These are phyloP conservation scores for Colletotrichum sp. DNA, from an alignment of 2,329 filamentous ascomycete genomes.

Conservation along the genomic window DNA sequence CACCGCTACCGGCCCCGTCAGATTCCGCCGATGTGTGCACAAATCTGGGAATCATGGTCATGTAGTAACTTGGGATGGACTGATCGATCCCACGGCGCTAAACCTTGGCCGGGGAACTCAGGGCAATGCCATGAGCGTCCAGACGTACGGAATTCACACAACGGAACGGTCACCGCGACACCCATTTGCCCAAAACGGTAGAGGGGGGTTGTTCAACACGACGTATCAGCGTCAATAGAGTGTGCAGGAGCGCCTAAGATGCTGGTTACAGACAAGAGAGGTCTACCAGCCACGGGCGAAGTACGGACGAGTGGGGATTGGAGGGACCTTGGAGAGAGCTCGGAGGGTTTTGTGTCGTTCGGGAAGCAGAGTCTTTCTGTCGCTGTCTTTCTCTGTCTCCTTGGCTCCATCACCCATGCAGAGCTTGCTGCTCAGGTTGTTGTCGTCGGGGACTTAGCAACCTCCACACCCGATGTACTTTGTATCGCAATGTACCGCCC, in stretches of 20 bases:
- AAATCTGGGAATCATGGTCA: neutral
- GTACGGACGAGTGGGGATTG: constrained; percentile 7
- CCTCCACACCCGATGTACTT: constrained; percentile 18
- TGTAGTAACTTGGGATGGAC: neutral
- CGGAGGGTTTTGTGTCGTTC: neutral
- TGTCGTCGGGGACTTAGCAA: constrained; percentile 18
- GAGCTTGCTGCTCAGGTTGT: constrained; percentile 15
- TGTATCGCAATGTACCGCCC: constrained; percentile 13
- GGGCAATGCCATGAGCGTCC: neutral
- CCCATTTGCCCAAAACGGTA: neutral
- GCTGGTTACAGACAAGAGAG: neutral
- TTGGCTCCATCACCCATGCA: constrained; percentile 11
- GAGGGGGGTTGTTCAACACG: neutral
- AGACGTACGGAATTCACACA: neutral
- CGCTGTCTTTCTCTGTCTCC: neutral
- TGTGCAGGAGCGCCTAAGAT: neutral
- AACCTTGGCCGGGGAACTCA: neutral
- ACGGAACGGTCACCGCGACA: neutral
- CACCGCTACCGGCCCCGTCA: constrained; percentile 1
- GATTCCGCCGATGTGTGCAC: neutral
- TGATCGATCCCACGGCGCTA: neutral
- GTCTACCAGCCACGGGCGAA: neutral
- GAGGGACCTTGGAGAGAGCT: neutral
- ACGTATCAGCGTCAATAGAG: neutral
- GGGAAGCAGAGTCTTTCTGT: neutral